Base-by-base conservation (phyloP, 2,329 filamentous ascomycete species). In the Aspergillus costaricaensis region DNA sequence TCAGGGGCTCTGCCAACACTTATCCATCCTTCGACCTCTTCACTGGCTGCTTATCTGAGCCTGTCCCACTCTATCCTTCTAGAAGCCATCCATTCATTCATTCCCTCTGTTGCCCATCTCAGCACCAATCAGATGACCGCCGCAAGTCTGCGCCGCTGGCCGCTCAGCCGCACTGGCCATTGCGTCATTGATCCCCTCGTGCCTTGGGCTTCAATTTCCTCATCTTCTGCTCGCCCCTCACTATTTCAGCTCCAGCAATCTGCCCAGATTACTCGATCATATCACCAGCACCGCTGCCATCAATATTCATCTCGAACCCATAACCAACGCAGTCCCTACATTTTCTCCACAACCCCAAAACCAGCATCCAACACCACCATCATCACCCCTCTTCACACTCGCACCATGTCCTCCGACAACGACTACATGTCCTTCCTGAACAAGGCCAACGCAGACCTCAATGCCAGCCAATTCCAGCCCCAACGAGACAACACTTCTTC, bases 401-500 rank as follows among this genome's bases (percentile, higher is more conserved):
- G 63, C 60, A 71, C 63, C 59, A 81, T 81, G 79, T 73, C 79
- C 17, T 88, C 87, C 57, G 92, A 96, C 82, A 87, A 90, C 62
- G 89, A 90, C 63, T 97, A 96, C 81, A 85, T 88, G 77, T 82
- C 89, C 61, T 96, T 97, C 74, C 82, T 97, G 59, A 85, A 95
- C 74, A 95, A 95, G 80, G 91, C 92, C 57, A 96, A 96, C 79
- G 81, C 87, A 70, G 88, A 92, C 72, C 78, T 77, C 9, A 72
- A 76, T 57, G 73, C 72, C 5, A 72, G 70, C 63, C 67, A 66
- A 49, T 53, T 58, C 10, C 57, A 63, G 44, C 62, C 64, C 57
- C 12, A 60, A 32, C 60, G 68, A 59, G 65, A 64, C 43, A 49
- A 65, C 4, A 74, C 75, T 39, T 57, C 67, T 12, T 74, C 74